Conservation (phyloP, 169 alveolate genomes). For the Haemoproteus tartakovskyi region DNA sequence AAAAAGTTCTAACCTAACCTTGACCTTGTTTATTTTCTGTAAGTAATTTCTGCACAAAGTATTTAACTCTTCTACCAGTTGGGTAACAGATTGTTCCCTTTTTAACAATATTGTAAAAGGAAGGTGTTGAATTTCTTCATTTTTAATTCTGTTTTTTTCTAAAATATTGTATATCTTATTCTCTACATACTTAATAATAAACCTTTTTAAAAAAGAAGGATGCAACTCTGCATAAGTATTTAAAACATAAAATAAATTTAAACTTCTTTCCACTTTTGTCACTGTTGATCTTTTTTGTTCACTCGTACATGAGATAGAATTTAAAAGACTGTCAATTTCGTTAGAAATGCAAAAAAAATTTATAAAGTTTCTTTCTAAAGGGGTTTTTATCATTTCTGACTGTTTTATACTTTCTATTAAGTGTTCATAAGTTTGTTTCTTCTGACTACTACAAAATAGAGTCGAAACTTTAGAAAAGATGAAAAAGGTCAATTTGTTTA, state of each 20-base stretch:
- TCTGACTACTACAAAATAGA: conserved; percentile 6
- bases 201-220: not conserved
- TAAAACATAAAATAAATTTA: conserved; percentile 27
- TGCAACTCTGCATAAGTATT: conserved; percentile 7
- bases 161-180: not conserved
- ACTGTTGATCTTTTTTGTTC: not conserved
- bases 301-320: not conserved
- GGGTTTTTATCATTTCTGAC: conserved; percentile 17
- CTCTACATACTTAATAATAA: conserved; percentile 15
- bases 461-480: conserved; percentile 16
- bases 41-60: conserved; percentile 7
- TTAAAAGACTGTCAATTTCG: conserved; percentile 13
- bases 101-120: conserved; percentile 28
- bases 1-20: conserved; percentile 1
- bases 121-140: not conserved
- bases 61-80: conserved; percentile 2
- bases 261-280: not conserved
- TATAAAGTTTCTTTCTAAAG: conserved; percentile 15
- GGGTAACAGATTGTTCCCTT: conserved; percentile 14
- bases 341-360: conserved; percentile 19
- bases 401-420: conserved; percentile 7
- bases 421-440: conserved; percentile 4
- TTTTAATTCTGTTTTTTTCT: not conserved
- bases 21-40: conserved; percentile 16
- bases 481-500: conserved; percentile 9